Evolutionary conservation across 2,329 filamentous ascomycete genomes (phyloP), one percentile per base, ranked within the genome.

Genomic region (Pseudocercospora pini-densiflorae): DNA sequence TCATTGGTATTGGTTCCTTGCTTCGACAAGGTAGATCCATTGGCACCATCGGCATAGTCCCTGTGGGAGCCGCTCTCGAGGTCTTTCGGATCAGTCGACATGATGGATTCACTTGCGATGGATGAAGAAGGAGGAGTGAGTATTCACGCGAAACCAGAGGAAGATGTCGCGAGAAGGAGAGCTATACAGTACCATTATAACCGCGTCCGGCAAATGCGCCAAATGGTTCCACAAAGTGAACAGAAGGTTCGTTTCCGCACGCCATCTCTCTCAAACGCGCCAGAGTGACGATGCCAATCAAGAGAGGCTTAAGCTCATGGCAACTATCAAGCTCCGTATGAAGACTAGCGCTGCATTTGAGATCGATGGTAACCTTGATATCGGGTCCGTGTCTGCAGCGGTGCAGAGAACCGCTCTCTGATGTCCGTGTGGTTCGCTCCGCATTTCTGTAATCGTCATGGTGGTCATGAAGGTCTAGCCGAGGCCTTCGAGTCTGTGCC

Each of bases 1-100:
- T 54, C 51, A 27, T 54, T 54, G 19, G 51, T 54, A 29, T 54
- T 54, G 21, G 36, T 27, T 9, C 31, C 33, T 7, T 40, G 27
- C 19, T 54, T 45, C 24, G 9, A 19, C 19, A 63, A 31, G 23
- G 10, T n/a, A 21, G 49, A 40, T 12, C 51, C 61, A 47, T 63
- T 63, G 21, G 27, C 19, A 21, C 47, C 60, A 9, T 55, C 19
- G 45, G 58, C 58, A 19, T 60, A 49, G 58, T 60, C 58, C 14
- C 10, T 24, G 14, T n/a, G 51, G 5, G 36, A 47, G 58, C 58
- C 58, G 16, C 7, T 47, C 58, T 60, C 58, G 58, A 60, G 58
- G 27, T 60, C 36, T 24, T 60, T 47, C 4, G 14, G 51, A 7
- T 49, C 40, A 14, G 58, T 19, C 19, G 45, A 45, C 16, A 43